Evolutionary conservation across 2,329 filamentous ascomycete genomes (phyloP), one percentile per base, ranked within the genome.

Genomic region (Ophiostoma australiae): DNA sequence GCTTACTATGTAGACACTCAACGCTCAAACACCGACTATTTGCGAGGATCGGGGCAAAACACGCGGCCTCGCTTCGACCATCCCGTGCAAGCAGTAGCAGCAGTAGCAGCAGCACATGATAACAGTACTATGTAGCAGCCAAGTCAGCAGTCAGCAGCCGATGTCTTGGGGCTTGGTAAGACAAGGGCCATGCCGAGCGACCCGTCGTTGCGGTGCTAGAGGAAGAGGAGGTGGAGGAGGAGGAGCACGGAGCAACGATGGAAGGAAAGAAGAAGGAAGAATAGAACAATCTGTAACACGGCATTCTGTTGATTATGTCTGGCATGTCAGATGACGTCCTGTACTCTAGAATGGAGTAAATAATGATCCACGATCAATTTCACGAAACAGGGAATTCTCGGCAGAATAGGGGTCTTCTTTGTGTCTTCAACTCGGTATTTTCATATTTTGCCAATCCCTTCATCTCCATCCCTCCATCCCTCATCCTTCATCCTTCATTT

Each of bases 181-280:
- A 48, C 55, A 61, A 27, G 55, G 58, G 58, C 58, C 58, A 65
- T 33, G 58, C 58, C 58, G 58, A 65, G 31, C 58, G 58, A 65
- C 58, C 58, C 58, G 58, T 37, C 8, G 58, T 35, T 35, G 23
- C 27, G 58, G 58, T 63, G 48, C 48, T 4, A 61, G 55, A 61
- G 27, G 10, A 61, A 33, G 27, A 61, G n/a, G 13, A 31, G 15
- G 23, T 17, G 17, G 20, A 52, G 44, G 27, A 33, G 5, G 55
- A 33, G 55, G 55, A 1, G 27, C 3, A 31, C 3, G 27, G 27
- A 31, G 27, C 1, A 31, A 33, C 23, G 52, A 58, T 7, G 6
- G 20, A n/a, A 65, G 15, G 11, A 37, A 37, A 65, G 33, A 65
- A 65, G 58, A 35, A 33, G 17, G 31, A 31, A 63, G 7, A 27